Conservation (phyloP, 2,329 filamentous ascomycete species). For the Nothophoma quercina region DNA sequence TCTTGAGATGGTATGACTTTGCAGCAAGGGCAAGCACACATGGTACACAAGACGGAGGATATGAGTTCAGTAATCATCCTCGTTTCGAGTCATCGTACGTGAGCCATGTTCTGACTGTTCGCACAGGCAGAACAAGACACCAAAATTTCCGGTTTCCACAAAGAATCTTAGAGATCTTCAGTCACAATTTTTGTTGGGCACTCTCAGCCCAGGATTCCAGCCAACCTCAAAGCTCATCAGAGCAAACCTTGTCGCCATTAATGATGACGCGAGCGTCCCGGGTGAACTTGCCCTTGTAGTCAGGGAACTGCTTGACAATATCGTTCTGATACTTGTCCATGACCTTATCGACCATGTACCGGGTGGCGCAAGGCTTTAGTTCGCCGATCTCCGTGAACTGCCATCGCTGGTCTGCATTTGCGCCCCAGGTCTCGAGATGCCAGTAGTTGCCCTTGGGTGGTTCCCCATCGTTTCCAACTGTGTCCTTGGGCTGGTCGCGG, state of each 20-base stretch:
- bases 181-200: too few species aligned
- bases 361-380: conserved; percentile 1
- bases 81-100: too few species aligned
- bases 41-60: too few species aligned
- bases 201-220: too few species aligned
- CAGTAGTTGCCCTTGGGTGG: not conserved
- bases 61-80: too few species aligned
- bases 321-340: conserved; percentile 3
- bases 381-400: not conserved
- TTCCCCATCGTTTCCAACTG: too few species aligned
- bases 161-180: not conserved
- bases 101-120: too few species aligned
- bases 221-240: not conserved
- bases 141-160: too few species aligned
- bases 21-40: too few species aligned
- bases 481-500: too few species aligned
- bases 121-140: too few species aligned
- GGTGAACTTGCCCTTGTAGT: not conserved
- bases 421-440: not conserved
- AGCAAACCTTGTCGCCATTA: not conserved
- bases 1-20: too few species aligned
- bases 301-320: not conserved
- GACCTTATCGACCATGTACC: not conserved
- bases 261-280: conserved; percentile 1
- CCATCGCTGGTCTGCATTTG: not conserved